Conservation (phyloP, 164 flowering plant genomes). For the Taxillus chinensis region DNA sequence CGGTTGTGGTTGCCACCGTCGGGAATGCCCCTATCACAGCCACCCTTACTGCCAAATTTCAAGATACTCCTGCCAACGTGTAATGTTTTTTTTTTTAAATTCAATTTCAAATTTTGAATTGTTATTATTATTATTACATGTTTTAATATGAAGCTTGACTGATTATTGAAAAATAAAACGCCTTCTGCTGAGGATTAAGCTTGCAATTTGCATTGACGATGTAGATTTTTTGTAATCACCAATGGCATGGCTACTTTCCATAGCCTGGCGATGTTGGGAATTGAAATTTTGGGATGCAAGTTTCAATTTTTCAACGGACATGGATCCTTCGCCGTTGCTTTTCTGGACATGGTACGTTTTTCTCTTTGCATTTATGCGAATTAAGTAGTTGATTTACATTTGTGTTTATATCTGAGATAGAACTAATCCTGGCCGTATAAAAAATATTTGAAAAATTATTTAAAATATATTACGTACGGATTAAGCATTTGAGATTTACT, state of each 20-base stretch:
- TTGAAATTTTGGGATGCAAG: conserved; percentile 25
- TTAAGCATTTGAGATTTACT: too few relatives aligned
- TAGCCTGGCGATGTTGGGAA: conserved; percentile 38
- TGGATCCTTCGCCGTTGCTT: conserved; percentile 22
- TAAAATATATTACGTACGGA: too few relatives aligned
- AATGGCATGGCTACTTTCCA: conserved; percentile 52
- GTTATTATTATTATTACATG: too few relatives aligned
- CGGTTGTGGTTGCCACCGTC: conserved; percentile 45
- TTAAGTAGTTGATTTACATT: too few relatives aligned
- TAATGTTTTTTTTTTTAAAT: conserved; percentile 16
- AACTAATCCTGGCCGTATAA: too few relatives aligned
- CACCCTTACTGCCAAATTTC: conserved; percentile 60
- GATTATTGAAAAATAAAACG: too few relatives aligned
- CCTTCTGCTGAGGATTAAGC: too few relatives aligned
- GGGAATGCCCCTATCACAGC: conserved; percentile 44
- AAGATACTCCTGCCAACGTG: conserved; percentile 72
- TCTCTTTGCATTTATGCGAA: not conserved
- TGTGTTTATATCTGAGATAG: too few relatives aligned
- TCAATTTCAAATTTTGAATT: too few relatives aligned
- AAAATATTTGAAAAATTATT: too few relatives aligned
- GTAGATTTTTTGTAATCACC: conserved; percentile 76
- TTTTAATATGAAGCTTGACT: too few relatives aligned
- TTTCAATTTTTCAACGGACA: conserved; percentile 29
- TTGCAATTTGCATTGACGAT: not conserved
- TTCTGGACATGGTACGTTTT: conserved; percentile 56